Evolutionary conservation across 345 rosid genomes (phyloP).

Genomic region (Turnera subulata): DNA sequence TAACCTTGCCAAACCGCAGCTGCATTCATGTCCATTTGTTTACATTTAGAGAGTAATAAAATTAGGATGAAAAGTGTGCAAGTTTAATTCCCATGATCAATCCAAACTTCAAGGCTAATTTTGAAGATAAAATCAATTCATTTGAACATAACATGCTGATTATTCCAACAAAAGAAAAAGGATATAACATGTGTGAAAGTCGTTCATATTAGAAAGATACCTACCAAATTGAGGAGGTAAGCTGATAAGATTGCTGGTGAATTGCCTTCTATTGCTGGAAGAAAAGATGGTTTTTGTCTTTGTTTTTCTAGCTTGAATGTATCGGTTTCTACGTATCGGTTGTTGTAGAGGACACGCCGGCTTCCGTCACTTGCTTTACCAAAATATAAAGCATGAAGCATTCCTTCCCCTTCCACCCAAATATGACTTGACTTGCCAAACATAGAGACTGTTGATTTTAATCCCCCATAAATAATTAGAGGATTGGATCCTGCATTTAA

Average conservation of each 20-base stretch:
- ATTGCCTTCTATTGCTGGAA: constrained; percentile 46
- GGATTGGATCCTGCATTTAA: constrained; percentile 47
- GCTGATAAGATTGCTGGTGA: constrained; percentile 37
- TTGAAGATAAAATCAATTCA: not conserved
- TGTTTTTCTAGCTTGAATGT: constrained; percentile 42
- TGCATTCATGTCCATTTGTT: constrained; percentile 9
- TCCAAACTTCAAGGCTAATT: not conserved
- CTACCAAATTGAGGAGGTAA: constrained; percentile 30
- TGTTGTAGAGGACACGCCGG: constrained; percentile 43
- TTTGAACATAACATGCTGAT: not conserved
- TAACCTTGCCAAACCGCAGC: constrained; percentile 32
- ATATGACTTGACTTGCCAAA: constrained; percentile 40
- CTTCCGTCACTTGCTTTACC: constrained; percentile 21
- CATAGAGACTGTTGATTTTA: constrained; percentile 33
- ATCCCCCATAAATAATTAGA: constrained; percentile 41
- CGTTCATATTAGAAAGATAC: not conserved
- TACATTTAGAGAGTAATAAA: not conserved
- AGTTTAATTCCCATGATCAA: no score
- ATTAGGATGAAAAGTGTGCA: no score
- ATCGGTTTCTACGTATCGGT: constrained; percentile 40
- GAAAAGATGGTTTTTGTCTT: constrained; percentile 34
- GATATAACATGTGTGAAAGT: not conserved
- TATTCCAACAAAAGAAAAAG: no score
- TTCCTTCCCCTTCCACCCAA: constrained; percentile 64
- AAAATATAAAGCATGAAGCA: constrained; percentile 51